Base-by-base conservation (phyloP, 192 early-diverging fungal genomes). In the Rhizophagus clarus region DNA sequence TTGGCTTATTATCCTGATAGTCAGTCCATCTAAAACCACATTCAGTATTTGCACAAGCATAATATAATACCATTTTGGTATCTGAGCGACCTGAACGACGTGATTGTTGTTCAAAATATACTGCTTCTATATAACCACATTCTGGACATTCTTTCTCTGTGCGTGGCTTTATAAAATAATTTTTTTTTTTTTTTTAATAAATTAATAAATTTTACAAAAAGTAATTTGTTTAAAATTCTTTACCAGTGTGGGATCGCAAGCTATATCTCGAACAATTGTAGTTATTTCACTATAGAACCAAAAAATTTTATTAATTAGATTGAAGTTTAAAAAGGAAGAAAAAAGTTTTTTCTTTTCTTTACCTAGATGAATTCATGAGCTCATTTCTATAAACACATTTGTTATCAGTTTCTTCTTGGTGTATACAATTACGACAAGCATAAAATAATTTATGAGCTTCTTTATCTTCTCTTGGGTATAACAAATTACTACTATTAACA, bases 341-440 rank as follows among this genome's bases (percentile, higher is more conserved):
- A 49, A n/a, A 31, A 11, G 40, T 4, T 76, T 34, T 22, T 34
- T 62, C 22, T 22, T 34, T 62, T 17, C 80, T 80, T 64, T 88
- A 89, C 87, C 86, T 85, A 77, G 85, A 77, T 68, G 83, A 84
- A 80, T 92, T 89, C 1, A 87, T 74, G 40, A 95, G 89, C 76
- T 92, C 92, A 80, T 95, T 93, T 45, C 93, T 88, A 80, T 93
- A 94, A 29, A 95, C 93, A 79, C 91, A 91, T 66, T 86, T 80
- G 74, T 91, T 93, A 56, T 91, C 86, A 15, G 94, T 90, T 51
- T 87, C 85, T 64, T 95, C 94, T 80, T 91, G 84, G 75, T 89
- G 90, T 29, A 91, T 88, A 82, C 94, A 95, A 83, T 94, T 94
- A 74, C 93, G 89, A 83, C 94, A 95, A 20, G 93, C 93, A 81